Percentiles rank a stretch among this genome's conserved stretches.
Evolutionary conservation across 164 flowering plant genomes (phyloP).

Genomic region (Santalum album): DNA sequence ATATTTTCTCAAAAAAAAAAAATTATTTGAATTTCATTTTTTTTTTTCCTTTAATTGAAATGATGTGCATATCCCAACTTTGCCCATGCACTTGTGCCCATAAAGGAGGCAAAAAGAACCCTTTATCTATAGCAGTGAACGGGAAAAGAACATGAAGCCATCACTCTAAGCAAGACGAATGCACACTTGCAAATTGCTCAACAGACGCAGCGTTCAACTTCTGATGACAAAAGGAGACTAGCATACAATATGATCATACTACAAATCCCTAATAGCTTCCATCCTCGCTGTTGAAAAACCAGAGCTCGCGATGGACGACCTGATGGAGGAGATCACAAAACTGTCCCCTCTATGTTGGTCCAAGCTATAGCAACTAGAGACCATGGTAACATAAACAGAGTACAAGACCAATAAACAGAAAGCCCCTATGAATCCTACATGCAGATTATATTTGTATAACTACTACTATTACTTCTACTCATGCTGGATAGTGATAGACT

Average conservation of each 20-base stretch:
- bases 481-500: too few relatives aligned
- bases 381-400: too few relatives aligned
- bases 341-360: conserved; percentile 30
- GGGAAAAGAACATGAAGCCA: too few relatives aligned
- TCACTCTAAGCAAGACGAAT: background rate
- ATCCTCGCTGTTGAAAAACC: conserved; percentile 16
- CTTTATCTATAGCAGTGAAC: too few relatives aligned
- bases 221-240: background rate
- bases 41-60: too few relatives aligned
- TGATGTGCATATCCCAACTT: too few relatives aligned
- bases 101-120: too few relatives aligned
- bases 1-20: too few relatives aligned
- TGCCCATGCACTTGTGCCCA: too few relatives aligned
- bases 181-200: background rate
- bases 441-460: too few relatives aligned
- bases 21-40: too few relatives aligned
- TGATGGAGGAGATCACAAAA: conserved; percentile 36
- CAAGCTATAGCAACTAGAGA: background rate
- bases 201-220: background rate
- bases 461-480: too few relatives aligned
- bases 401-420: background rate
- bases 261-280: conserved; percentile 3
- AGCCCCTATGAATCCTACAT: background rate
- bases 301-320: conserved; percentile 17
- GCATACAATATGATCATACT: background rate